Conservation (phyloP, 75 land plant genomes). For the Cupressus sempervirens region DNA sequence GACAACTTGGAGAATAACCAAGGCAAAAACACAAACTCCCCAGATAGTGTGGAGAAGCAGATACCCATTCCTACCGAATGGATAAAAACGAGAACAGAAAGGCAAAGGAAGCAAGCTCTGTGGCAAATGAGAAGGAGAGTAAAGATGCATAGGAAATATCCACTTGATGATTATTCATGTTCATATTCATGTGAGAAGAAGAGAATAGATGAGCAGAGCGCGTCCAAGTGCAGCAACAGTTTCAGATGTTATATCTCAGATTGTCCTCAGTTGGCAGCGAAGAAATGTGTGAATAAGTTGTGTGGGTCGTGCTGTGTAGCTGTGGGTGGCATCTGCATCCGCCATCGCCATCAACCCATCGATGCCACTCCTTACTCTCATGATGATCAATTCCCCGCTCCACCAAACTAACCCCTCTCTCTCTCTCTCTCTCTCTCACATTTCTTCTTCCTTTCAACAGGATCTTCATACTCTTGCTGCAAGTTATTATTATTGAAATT, state of each 20-base stretch:
- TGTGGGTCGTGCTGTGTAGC: background rate
- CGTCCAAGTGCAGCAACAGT: background rate
- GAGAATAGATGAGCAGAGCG: background rate
- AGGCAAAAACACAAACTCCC: too few relatives aligned
- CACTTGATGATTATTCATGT: background rate
- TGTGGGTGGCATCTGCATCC: constrained; percentile 1
- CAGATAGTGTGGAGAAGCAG: too few relatives aligned
- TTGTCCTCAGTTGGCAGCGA: constrained; percentile 5
- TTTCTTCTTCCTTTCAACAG: too few relatives aligned
- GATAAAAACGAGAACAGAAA: background rate
- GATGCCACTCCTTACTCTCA: too few relatives aligned
- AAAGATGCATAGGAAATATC: background rate
- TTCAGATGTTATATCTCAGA: background rate
- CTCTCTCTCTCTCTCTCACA: too few relatives aligned
- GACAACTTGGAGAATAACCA: too few relatives aligned
- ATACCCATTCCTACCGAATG: too few relatives aligned
- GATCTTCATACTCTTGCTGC: too few relatives aligned
- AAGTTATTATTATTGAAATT: too few relatives aligned
- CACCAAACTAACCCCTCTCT: too few relatives aligned
- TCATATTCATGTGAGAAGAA: background rate
- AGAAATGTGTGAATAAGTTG: background rate
- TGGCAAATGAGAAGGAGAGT: background rate
- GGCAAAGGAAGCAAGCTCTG: background rate
- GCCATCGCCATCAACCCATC: background rate
- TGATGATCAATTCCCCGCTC: too few relatives aligned